Conservation (phyloP, 352 stramenopile genomes). For the Pilasporangium apinafurcum region DNA sequence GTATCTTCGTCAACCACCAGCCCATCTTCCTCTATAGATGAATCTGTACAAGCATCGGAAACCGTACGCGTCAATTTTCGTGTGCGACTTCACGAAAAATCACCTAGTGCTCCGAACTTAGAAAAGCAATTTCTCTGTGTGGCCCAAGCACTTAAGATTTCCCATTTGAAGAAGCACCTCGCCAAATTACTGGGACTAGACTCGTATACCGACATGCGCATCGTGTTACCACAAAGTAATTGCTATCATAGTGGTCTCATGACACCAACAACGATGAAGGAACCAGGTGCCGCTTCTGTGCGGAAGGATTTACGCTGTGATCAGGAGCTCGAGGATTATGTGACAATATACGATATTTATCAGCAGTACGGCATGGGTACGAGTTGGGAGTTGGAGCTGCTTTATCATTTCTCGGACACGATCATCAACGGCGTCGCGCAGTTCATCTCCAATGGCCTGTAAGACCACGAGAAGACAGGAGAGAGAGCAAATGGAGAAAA, state of each 20-base stretch:
- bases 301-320: constrained; percentile 67
- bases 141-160: constrained; percentile 57
- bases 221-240: constrained; percentile 55
- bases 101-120: constrained; percentile 20
- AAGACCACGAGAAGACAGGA: neutral
- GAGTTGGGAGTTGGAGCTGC: constrained; percentile 60
- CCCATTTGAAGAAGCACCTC: constrained; percentile 70
- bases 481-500: neutral
- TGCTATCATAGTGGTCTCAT: constrained; percentile 38
- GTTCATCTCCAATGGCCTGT: constrained; percentile 29
- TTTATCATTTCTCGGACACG: constrained; percentile 73
- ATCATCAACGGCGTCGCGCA: constrained; percentile 66
- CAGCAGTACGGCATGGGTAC: constrained; percentile 69
- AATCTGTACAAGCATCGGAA: neutral
- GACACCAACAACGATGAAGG: constrained; percentile 6
- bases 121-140: constrained; percentile 54
- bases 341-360: constrained; percentile 78
- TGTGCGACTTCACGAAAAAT: constrained; percentile 49
- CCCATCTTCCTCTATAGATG: neutral
- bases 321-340: constrained; percentile 66
- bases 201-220: constrained; percentile 36
- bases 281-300: constrained; percentile 4
- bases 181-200: constrained; percentile 37
- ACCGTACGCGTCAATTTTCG: constrained; percentile 51
- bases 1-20: neutral